Evolutionary conservation across 2,329 filamentous ascomycete species (phyloP).

Genomic region (Fusarium avenaceum): DNA sequence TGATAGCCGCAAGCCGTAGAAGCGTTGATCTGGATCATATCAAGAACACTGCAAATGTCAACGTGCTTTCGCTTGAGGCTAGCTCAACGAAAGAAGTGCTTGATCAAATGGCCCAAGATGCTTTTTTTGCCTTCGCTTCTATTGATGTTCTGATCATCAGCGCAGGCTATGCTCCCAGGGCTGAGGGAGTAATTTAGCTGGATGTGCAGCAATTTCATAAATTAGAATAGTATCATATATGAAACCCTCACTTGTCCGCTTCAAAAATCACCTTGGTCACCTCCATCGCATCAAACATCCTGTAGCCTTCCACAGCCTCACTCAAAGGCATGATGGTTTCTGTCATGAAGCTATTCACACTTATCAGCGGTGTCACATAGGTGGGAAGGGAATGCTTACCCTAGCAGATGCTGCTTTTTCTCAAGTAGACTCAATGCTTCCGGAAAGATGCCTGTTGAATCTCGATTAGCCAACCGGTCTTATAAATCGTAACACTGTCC

Average conservation of each 20-base stretch:
- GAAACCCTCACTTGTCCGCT: slow-evolving; percentile 10
- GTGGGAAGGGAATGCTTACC: neutral
- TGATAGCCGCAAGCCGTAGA: too few relatives aligned
- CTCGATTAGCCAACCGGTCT: slow-evolving; percentile 36
- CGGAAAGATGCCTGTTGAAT: slow-evolving; percentile 49
- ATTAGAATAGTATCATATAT: too few relatives aligned
- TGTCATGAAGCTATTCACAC: slow-evolving; percentile 72
- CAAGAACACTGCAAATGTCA: too few relatives aligned
- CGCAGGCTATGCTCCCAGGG: too few relatives aligned
- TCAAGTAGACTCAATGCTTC: slow-evolving; percentile 17
- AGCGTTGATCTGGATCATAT: too few relatives aligned
- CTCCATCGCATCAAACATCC: slow-evolving; percentile 76
- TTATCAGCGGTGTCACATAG: neutral
- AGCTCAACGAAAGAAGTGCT: too few relatives aligned
- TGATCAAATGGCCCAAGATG: too few relatives aligned
- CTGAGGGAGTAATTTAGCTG: neutral
- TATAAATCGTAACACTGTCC: slow-evolving; percentile 44
- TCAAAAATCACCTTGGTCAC: slow-evolving; percentile 78
- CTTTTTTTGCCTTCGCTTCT: too few relatives aligned
- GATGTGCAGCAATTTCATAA: neutral
- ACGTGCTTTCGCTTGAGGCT: too few relatives aligned
- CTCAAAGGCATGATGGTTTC: slow-evolving; percentile 76
- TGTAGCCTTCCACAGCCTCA: slow-evolving; percentile 73
- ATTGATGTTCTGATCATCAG: too few relatives aligned
- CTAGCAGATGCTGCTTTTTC: slow-evolving; percentile 32